Evolutionary conservation across 108 stramenopile genomes (phyloP).

Genomic region (Aureococcus anophagefferens): DNA sequence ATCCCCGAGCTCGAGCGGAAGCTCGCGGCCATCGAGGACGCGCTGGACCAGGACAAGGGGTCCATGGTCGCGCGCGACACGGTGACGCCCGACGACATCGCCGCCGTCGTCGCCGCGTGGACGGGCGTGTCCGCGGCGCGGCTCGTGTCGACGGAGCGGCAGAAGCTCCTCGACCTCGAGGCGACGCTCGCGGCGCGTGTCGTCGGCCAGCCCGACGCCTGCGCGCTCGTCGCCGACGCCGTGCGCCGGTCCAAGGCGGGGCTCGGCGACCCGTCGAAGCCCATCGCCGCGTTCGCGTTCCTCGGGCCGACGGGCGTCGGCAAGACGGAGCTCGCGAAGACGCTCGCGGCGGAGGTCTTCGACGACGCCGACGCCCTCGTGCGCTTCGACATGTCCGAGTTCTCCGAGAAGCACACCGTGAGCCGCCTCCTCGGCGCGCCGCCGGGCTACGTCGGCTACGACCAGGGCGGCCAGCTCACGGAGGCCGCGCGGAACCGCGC

Average conservation of each 20-base stretch:
- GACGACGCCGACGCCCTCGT: constrained; percentile 74
- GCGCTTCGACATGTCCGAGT: constrained; percentile 88
- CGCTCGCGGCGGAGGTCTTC: constrained; percentile 73
- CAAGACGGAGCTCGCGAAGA: constrained; percentile 85
- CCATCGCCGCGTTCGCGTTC: constrained; percentile 78
- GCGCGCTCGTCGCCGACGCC: constrained; percentile 65
- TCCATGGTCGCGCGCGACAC: constrained; percentile 71
- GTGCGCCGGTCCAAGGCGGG: constrained; percentile 70
- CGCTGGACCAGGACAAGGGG: constrained; percentile 17
- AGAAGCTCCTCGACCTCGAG: constrained; percentile 68
- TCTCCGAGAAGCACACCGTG: constrained; percentile 88
- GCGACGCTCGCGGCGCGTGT: constrained; percentile 54
- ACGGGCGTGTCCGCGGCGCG: constrained; percentile 83
- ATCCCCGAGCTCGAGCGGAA: constrained; percentile 36
- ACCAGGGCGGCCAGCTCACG: constrained; percentile 92
- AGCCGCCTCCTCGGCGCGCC: constrained; percentile 81
- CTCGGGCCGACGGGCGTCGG: constrained; percentile 83
- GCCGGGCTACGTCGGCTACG: constrained; percentile 74
- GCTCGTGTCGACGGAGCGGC: constrained; percentile 56
- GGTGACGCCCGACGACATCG: constrained; percentile 89
- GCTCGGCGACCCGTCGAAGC: constrained; percentile 59
- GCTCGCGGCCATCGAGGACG: not conserved
- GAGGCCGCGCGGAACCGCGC: constrained; percentile 80
- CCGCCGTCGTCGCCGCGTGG: constrained; percentile 76
- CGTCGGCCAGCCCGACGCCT: constrained; percentile 74